These are phyloP conservation scores for Globisporangium iwayamae DNA, from an alignment of 352 stramenopile species.

Conservation along the genomic window DNA sequence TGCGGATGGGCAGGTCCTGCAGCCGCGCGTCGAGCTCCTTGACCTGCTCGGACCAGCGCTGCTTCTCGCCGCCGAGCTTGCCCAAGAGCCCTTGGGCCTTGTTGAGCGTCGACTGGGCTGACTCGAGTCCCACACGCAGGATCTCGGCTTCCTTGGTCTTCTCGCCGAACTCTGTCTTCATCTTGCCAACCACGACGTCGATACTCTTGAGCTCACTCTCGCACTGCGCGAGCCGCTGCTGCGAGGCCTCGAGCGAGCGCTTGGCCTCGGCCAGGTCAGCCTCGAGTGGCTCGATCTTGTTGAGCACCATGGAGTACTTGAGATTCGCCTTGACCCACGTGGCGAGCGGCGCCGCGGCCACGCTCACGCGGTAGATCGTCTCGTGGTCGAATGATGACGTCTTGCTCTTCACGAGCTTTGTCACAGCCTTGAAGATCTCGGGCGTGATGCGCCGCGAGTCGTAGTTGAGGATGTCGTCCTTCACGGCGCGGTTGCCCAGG, in stretches of 20 bases:
- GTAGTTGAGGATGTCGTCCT: constrained; percentile 97
- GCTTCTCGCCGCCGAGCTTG: constrained; percentile 91
- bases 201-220: constrained; percentile 91
- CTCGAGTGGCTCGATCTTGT: constrained; percentile 94
- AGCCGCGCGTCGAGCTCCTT: constrained; percentile 79
- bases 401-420: constrained; percentile 93
- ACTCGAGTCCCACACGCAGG: constrained; percentile 82
- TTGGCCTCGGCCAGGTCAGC: constrained; percentile 89
- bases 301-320: constrained; percentile 94
- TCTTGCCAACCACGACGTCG: constrained; percentile 80
- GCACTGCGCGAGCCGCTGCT: constrained; percentile 86
- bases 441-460: constrained; percentile 90
- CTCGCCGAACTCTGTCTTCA: constrained; percentile 91
- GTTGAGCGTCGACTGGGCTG: constrained; percentile 87
- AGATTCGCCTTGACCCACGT: constrained; percentile 96
- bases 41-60: constrained; percentile 89
- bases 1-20: constrained; percentile 82
- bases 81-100: constrained; percentile 89
- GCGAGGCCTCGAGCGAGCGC: constrained; percentile 76
- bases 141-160: constrained; percentile 93
- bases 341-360: constrained; percentile 91
- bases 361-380: constrained; percentile 92
- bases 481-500: constrained; percentile 92
- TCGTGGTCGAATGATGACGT: constrained; percentile 91
- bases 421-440: constrained; percentile 90